Base-by-base conservation (phyloP, 257 asterid species). In the Coffea eugenioides region DNA sequence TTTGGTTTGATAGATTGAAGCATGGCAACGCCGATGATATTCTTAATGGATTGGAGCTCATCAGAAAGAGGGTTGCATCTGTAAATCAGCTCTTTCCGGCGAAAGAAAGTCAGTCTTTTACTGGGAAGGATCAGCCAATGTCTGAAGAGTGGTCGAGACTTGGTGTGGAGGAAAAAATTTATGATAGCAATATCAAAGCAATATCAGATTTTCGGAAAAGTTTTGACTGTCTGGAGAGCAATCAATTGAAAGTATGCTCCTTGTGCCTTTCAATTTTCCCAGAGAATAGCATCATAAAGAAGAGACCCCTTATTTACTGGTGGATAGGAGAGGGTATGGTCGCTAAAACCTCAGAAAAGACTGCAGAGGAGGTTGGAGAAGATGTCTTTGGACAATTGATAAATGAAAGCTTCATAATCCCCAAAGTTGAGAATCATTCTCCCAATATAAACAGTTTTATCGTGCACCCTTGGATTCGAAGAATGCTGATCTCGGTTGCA, bases 261-360 rank as follows among this genome's bases (percentile, higher is more conserved):
- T 69, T 77, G 46, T 77, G 64, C 39, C 70, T 66, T n/a, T 77
- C 81, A 31, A 67, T 77, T 67, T 67, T 66, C 49, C 74, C 75
- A 5, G 67, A 48, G 46, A 15, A 65, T 48, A 64, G 74, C 9
- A 13, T 77, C 18, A 77, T 68, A 11, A 77, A 67, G 66, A 77
- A 77, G 49, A 77, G 39, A 27, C 81, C 62, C 39, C 16, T 77
- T 8, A 48, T 52, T 27, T 67, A 77, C 27, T 67, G 80, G 80
- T 67, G 74, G 75, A 77, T 77, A 52, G 81, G 64, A 3, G 81
- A 77, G 51, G 75, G 71, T 21, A 48, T 76, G 59, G 34, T 76
- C 41, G 13, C 73, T 23, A 14, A 62, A 25, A 54, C 79, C 21
- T 20, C 31, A 4, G 68, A 46, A 3, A 16, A 13, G 66, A 75